These are phyloP conservation scores for Eremochloa ophiuroides DNA, from an alignment of 176 grass and related monocot species.

Conservation along the genomic window DNA sequence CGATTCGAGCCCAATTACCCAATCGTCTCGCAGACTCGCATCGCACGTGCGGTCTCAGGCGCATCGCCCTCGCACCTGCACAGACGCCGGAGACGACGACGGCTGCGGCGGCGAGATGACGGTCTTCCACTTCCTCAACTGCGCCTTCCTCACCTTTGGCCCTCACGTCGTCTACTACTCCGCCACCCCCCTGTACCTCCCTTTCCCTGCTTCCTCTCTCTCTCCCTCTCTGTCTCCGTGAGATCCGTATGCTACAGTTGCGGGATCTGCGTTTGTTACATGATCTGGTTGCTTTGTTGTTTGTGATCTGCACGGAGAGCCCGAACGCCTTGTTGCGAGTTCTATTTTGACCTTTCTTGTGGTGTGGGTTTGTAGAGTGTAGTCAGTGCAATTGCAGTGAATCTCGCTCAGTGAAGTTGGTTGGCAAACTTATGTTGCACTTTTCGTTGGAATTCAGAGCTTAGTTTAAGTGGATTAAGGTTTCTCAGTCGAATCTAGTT, in stretches of 20 bases:
- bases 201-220: not conserved
- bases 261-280: constrained; percentile 22
- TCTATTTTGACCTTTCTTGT: not conserved
- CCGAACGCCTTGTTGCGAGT: not conserved
- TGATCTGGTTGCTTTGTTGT: not conserved
- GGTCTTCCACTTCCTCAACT: constrained; percentile 99
- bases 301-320: not conserved
- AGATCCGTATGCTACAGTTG: constrained; percentile 24
- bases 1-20: constrained; percentile 15
- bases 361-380: constrained; percentile 9
- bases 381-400: not conserved
- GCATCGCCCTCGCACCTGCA: constrained; percentile 28
- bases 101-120: constrained; percentile 51
- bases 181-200: constrained; percentile 81
- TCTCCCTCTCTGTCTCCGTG: not conserved
- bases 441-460: not conserved
- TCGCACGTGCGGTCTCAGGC: not conserved
- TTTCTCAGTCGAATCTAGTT: not conserved
- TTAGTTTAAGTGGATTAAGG: not conserved
- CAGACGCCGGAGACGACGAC: constrained; percentile 30
- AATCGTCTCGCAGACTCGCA: not conserved
- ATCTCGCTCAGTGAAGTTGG: constrained; percentile 1
- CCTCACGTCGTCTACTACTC: constrained; percentile 97
- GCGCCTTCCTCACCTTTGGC: constrained; percentile 93
- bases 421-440: not conserved